These are phyloP conservation scores for Myriosclerotinia curreyana DNA, from an alignment of 2,329 filamentous ascomycete genomes.

Conservation along the genomic window DNA sequence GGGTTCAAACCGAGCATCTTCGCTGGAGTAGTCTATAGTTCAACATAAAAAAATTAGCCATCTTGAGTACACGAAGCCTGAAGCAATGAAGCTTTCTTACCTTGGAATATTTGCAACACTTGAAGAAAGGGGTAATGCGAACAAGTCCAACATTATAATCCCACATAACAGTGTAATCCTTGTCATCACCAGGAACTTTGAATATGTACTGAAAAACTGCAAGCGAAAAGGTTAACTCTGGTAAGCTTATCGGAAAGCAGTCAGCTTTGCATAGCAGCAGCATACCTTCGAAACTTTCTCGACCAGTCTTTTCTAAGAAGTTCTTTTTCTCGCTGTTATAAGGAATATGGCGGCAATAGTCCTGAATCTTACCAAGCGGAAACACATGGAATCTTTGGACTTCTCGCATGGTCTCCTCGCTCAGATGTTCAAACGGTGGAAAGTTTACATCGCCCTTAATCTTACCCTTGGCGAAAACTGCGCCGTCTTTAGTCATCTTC, in stretches of 20 bases:
- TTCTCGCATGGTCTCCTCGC: constrained; percentile 54
- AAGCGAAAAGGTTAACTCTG: constrained; percentile 27
- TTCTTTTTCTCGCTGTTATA: constrained; percentile 94
- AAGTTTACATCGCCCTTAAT: constrained; percentile 69
- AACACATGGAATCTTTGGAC: constrained; percentile 64
- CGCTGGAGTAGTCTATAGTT: constrained; percentile 72
- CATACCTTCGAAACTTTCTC: constrained; percentile 84
- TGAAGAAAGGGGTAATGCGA: constrained; percentile 92
- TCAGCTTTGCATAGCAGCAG: constrained; percentile 22
- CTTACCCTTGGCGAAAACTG: constrained; percentile 59
- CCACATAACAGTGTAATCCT: constrained; percentile 82
- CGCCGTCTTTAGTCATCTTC: constrained; percentile 64
- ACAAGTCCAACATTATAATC: constrained; percentile 95
- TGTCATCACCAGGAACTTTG: constrained; percentile 62
- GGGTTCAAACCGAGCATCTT: constrained; percentile 77
- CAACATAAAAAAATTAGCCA: background rate
- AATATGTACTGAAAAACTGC: constrained; percentile 84
- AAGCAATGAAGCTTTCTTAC: constrained; percentile 46
- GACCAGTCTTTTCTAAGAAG: constrained; percentile 80
- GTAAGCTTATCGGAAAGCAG: constrained; percentile 13
- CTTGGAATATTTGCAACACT: constrained; percentile 84
- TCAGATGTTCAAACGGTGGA: constrained; percentile 66
- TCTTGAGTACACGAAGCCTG: background rate
- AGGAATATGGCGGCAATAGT: constrained; percentile 73
- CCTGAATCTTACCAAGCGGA: constrained; percentile 60